A percentile compares a stretch with the other conserved stretches of the same genome.
Evolutionary conservation across 2,329 filamentous ascomycete species (phyloP).

Genomic region (Plenodomus lindquistii): DNA sequence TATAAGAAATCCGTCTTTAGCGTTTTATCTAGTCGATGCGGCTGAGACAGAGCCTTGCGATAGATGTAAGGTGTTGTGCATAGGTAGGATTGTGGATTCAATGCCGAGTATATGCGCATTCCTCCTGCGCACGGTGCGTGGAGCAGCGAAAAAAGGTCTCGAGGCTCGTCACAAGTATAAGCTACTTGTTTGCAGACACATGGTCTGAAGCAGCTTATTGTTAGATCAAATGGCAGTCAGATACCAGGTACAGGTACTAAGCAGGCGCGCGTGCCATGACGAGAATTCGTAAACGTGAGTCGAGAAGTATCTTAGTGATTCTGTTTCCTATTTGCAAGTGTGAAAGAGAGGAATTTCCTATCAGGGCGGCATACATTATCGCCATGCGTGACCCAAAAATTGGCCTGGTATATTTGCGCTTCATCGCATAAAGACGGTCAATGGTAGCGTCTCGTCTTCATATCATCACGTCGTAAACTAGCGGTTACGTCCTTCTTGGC

Average conservation of each 20-base stretch:
- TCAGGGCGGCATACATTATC: slow-evolving; percentile 20
- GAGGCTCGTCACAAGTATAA: no score
- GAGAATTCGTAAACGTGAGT: not conserved
- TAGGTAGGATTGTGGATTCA: no score
- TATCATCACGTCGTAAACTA: not conserved
- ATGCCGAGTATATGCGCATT: no score
- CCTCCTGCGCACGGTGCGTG: no score
- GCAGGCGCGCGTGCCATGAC: not conserved
- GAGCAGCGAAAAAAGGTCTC: no score
- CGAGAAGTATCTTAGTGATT: slow-evolving; percentile 11
- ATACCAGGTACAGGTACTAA: no score
- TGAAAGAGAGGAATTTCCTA: slow-evolving; percentile 13
- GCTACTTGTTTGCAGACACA: no score
- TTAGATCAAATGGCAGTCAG: no score
- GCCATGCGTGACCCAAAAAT: not conserved
- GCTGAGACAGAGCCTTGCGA: not conserved
- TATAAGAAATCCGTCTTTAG: not conserved
- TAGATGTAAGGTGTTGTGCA: not conserved
- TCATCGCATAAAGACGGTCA: slow-evolving; percentile 12
- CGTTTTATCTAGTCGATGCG: not conserved
- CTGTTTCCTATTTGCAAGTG: slow-evolving; percentile 4
- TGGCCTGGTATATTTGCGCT: slow-evolving; percentile 17
- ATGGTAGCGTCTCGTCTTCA: slow-evolving; percentile 6
- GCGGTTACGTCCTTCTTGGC: not conserved
- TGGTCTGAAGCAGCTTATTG: no score